phyloP scores from a whole-genome alignment of 352 stramenopile genomes.

The Aphanomyces invadans region DNA sequence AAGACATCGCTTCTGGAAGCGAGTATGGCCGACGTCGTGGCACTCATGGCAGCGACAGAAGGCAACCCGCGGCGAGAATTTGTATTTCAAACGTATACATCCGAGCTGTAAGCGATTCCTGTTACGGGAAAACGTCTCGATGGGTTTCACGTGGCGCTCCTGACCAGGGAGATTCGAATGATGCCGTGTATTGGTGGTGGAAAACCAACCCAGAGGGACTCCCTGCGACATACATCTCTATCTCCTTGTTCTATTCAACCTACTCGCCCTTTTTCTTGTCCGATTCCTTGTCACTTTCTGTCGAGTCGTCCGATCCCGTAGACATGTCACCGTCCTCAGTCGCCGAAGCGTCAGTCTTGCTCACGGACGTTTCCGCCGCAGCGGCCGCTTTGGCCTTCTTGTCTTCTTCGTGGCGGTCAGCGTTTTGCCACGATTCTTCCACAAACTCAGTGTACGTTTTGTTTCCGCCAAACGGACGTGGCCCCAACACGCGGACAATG shows the following conservation, averaged over 20 bases:
- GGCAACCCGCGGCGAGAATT: conserved; percentile 28
- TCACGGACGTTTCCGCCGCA: conserved; percentile 22
- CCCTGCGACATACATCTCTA: no score
- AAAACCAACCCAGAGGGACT: no score
- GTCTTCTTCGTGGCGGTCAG: conserved; percentile 69
- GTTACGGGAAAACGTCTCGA: no score
- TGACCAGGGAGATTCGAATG: no score
- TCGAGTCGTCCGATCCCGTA: conserved; percentile 26
- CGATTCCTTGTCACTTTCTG: conserved; percentile 25
- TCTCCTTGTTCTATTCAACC: not conserved
- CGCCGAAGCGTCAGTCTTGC: no score
- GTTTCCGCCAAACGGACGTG: conserved; percentile 90
- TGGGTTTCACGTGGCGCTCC: no score
- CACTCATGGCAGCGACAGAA: conserved; percentile 60
- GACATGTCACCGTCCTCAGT: conserved; percentile 27
- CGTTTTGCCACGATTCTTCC: conserved; percentile 81
- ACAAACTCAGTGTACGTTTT: conserved; percentile 96
- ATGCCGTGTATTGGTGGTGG: no score
- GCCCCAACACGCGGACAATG: conserved; percentile 92
- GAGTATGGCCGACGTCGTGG: conserved; percentile 58
- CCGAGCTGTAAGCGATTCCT: not conserved
- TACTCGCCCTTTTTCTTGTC: conserved; percentile 10
- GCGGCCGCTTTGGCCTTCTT: conserved; percentile 38
- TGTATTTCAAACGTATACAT: conserved; percentile 14
- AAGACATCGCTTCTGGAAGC: conserved; percentile 62